A percentile compares a stretch with the other conserved stretches of the same genome.
These are phyloP conservation scores for Hypomontagnella monticulosa DNA, from an alignment of 495 filamentous ascomycete species.

Conservation along the genomic window DNA sequence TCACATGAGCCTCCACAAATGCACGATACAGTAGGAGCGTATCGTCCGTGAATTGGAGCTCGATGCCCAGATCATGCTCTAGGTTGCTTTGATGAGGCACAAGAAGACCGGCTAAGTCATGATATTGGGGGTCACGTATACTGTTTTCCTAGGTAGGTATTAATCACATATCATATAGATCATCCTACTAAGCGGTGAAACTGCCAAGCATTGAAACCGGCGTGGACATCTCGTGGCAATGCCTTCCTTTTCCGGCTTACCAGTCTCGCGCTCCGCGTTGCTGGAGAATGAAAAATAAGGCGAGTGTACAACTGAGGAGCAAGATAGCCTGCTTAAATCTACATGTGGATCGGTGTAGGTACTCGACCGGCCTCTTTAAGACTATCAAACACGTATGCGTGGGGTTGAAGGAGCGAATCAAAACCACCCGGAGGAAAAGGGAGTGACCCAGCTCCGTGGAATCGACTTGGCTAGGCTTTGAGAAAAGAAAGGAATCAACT, in stretches of 20 bases:
- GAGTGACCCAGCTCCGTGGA: neutral
- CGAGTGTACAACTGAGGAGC: too few relatives aligned
- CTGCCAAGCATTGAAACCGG: constrained; percentile 11
- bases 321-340: too few relatives aligned
- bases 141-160: neutral
- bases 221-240: neutral
- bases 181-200: constrained; percentile 11
- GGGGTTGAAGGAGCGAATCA: constrained; percentile 18
- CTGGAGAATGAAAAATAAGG: too few relatives aligned
- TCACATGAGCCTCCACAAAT: constrained; percentile 8
- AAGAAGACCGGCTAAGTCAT: neutral
- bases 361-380: neutral
- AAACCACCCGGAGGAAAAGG: constrained; percentile 15
- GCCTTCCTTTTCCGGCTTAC: neutral
- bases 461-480: neutral
- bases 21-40: neutral
- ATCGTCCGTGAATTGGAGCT: neutral
- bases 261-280: neutral
- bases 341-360: too few relatives aligned
- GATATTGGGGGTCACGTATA: neutral
- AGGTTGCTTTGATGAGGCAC: neutral
- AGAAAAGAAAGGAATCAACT: neutral
- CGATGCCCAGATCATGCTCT: neutral
- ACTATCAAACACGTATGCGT: constrained; percentile 9
- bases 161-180: constrained; percentile 2